These are phyloP conservation scores for Allomyces macrogynus DNA, from an alignment of 192 early-diverging fungal species.

Conservation along the genomic window DNA sequence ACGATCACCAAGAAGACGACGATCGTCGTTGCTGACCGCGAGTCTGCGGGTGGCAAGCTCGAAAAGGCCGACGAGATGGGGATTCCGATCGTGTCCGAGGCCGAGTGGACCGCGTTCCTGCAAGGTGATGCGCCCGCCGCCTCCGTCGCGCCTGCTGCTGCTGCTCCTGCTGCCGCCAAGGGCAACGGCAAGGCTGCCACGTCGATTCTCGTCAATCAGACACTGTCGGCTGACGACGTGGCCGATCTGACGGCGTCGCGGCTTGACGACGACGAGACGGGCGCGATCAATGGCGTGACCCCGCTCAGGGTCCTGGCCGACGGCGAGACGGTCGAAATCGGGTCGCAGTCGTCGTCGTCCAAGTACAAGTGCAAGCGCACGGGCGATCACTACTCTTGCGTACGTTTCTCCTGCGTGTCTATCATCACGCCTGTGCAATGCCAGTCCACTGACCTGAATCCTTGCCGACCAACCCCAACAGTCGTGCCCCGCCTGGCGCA, in stretches of 20 bases:
- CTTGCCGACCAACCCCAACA: neutral
- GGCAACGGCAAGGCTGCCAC: neutral
- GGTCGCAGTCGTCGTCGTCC: slow-evolving; percentile 2
- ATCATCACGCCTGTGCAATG: too few relatives aligned
- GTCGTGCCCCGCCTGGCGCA: slow-evolving; percentile 16
- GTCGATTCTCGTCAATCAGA: neutral
- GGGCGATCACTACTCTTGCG: slow-evolving; percentile 20
- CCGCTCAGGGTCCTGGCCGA: slow-evolving; percentile 13
- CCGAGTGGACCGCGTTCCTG: too few relatives aligned
- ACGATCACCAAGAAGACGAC: too few relatives aligned
- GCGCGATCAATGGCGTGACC: slow-evolving; percentile 9
- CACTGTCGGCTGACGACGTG: slow-evolving; percentile 2
- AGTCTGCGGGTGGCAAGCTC: too few relatives aligned
- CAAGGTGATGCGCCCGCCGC: too few relatives aligned
- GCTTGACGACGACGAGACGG: neutral
- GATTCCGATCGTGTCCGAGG: too few relatives aligned
- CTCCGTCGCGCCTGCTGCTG: too few relatives aligned
- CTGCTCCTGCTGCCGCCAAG: too few relatives aligned
- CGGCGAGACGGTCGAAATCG: slow-evolving; percentile 11
- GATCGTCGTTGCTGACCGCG: too few relatives aligned
- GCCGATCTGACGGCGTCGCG: neutral
- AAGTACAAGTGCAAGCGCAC: slow-evolving; percentile 20
- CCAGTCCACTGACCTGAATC: neutral
- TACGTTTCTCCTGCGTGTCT: too few relatives aligned
- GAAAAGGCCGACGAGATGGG: too few relatives aligned